Percentiles rank a stretch among this genome's conserved stretches.
These are phyloP conservation scores for Coemansia umbellata DNA, from an alignment of 192 early-diverging fungal species.

Conservation along the genomic window DNA sequence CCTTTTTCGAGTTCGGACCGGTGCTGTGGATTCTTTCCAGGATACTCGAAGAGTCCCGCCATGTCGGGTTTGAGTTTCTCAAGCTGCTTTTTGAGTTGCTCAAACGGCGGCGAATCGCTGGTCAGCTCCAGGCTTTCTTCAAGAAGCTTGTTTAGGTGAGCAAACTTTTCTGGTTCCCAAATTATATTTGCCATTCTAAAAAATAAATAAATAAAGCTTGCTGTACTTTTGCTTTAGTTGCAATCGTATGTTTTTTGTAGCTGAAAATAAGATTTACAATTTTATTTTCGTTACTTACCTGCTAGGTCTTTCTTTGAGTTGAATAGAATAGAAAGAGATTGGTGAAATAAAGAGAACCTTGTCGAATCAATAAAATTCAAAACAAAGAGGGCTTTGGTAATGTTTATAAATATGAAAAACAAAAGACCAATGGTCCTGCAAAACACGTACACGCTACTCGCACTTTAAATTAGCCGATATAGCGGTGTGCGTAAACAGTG, in stretches of 20 bases:
- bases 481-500: neutral
- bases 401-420: neutral
- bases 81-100: constrained; percentile 37
- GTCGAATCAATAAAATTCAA: too few relatives aligned
- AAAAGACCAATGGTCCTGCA: neutral
- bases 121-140: constrained; percentile 27
- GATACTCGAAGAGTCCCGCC: constrained; percentile 36
- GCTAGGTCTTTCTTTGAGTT: too few relatives aligned
- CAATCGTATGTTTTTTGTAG: too few relatives aligned
- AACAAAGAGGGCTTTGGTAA: too few relatives aligned
- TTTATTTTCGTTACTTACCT: too few relatives aligned
- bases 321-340: too few relatives aligned
- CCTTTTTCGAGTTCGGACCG: constrained; percentile 43
- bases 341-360: too few relatives aligned
- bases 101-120: constrained; percentile 31
- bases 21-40: constrained; percentile 37
- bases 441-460: neutral
- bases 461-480: neutral
- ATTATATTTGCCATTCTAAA: constrained; percentile 41
- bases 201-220: neutral
- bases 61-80: constrained; percentile 38
- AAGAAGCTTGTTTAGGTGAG: constrained; percentile 41
- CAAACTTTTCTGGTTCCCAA: constrained; percentile 49
- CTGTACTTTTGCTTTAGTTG: neutral
- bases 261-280: neutral